Evolutionary conservation across 257 asterid genomes (phyloP).

Genomic region (Ilex aquifolium): DNA sequence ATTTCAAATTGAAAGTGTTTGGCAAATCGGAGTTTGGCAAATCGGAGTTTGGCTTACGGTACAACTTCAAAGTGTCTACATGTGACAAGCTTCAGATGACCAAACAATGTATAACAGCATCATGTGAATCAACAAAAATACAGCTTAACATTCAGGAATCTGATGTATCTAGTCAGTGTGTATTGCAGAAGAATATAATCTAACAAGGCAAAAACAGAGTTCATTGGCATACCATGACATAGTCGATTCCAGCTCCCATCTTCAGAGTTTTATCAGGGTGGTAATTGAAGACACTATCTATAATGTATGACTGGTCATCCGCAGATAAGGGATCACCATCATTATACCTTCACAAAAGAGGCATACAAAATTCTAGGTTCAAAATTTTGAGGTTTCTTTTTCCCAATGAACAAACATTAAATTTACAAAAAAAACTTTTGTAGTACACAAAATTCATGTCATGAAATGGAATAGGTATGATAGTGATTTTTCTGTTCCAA

Average conservation of each 20-base stretch:
- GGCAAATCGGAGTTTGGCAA: no score
- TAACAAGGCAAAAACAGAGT: background rate
- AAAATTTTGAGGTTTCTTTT: no score
- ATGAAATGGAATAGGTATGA: no score
- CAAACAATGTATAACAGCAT: background rate
- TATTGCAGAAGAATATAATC: background rate
- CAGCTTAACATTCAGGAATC: no score
- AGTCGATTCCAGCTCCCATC: conserved; percentile 72
- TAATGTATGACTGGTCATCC: conserved; percentile 72
- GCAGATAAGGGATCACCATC: conserved; percentile 77
- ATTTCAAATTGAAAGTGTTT: no score
- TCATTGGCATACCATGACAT: conserved; percentile 57
- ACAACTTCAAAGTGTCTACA: no score
- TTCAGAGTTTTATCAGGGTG: conserved; percentile 82
- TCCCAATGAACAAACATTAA: no score
- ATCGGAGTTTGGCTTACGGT: no score
- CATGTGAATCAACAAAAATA: background rate
- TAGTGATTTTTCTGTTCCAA: no score
- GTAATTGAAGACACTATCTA: conserved; percentile 64
- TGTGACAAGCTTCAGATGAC: background rate
- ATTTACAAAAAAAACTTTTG: no score
- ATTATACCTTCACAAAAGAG: conserved; percentile 51
- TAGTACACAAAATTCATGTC: no score
- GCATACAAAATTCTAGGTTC: no score
- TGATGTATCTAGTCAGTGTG: background rate